These are phyloP conservation scores for Annulohypoxylon moriforme DNA, from an alignment of 495 filamentous ascomycete genomes.

Conservation along the genomic window DNA sequence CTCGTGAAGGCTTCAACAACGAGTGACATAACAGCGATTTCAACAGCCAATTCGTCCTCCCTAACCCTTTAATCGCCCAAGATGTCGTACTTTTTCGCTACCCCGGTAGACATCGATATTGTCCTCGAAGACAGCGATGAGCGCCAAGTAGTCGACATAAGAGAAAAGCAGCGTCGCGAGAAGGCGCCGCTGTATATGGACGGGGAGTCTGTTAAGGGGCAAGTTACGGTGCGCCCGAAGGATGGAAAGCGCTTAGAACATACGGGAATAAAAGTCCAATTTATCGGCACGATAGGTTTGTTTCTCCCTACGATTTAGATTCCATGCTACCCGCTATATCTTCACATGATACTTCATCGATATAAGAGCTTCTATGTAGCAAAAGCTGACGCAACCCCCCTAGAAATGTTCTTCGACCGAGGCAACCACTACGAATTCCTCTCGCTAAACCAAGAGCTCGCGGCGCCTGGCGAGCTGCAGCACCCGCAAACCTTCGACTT, in stretches of 20 bases:
- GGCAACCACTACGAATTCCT: conserved; percentile 99
- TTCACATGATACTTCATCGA: background rate
- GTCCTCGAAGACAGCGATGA: conserved; percentile 96
- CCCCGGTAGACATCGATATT: conserved; percentile 98
- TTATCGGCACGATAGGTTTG: conserved; percentile 97
- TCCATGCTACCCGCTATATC: background rate
- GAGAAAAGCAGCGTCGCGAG: conserved; percentile 97
- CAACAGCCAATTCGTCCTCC: conserved; percentile 9
- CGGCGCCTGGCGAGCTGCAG: conserved; percentile 94
- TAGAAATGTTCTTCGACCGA: conserved; percentile 98
- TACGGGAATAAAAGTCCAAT: conserved; percentile 99
- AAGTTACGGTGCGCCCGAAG: conserved; percentile 94
- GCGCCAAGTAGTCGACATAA: conserved; percentile 93
- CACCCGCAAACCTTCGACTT: conserved; percentile 99
- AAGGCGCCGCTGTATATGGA: conserved; percentile 98
- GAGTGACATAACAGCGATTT: conserved; percentile 5
- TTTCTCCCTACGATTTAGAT: background rate
- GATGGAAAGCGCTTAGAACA: conserved; percentile 98
- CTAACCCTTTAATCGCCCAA: conserved; percentile 46
- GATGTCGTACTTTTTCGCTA: conserved; percentile 99
- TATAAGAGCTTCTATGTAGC: background rate
- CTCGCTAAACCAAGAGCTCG: conserved; percentile 93
- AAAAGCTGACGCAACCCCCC: conserved; percentile 9
- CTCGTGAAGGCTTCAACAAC: conserved; percentile 24
- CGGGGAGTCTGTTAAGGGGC: conserved; percentile 96